Conservation (phyloP, 2,329 filamentous ascomycete species). For the Exophiala xenobiotica region DNA sequence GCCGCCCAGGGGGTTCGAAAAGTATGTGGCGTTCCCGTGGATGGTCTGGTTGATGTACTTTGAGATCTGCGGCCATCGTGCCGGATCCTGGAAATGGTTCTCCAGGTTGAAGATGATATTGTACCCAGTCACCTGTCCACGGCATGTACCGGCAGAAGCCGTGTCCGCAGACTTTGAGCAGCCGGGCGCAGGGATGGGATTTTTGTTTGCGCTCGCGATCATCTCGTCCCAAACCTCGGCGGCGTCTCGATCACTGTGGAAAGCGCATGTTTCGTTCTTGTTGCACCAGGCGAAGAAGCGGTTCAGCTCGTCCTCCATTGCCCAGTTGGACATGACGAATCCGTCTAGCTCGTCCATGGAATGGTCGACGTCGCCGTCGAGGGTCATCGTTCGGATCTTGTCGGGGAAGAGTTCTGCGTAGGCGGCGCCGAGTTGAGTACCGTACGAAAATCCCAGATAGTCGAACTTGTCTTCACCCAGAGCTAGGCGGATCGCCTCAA, state of each 20-base stretch:
- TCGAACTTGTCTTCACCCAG: slow-evolving; percentile 40
- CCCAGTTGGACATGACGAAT: not conserved
- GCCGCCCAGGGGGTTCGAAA: slow-evolving; percentile 36
- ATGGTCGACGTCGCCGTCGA: slow-evolving; percentile 50
- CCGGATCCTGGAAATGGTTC: slow-evolving; percentile 32
- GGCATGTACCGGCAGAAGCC: slow-evolving; percentile 37
- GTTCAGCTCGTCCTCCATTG: slow-evolving; percentile 10
- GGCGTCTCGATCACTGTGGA: slow-evolving; percentile 2
- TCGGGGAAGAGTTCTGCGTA: slow-evolving; percentile 49
- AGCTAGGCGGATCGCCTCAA: slow-evolving; percentile 39
- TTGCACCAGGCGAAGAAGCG: slow-evolving; percentile 18
- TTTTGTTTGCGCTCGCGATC: slow-evolving; percentile 25
- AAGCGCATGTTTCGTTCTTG: slow-evolving; percentile 7
- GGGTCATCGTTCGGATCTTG: slow-evolving; percentile 42
- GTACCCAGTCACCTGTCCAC: slow-evolving; percentile 39
- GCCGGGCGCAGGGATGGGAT: slow-evolving; percentile 36
- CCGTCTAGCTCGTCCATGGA: slow-evolving; percentile 36
- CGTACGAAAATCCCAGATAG: slow-evolving; percentile 48
- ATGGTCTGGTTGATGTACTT: slow-evolving; percentile 34
- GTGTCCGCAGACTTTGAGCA: slow-evolving; percentile 36
- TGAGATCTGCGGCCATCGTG: slow-evolving; percentile 29
- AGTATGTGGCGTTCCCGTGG: slow-evolving; percentile 38
- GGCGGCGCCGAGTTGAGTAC: slow-evolving; percentile 44
- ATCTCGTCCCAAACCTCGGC: slow-evolving; percentile 7
- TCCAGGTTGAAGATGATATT: slow-evolving; percentile 38